Evolutionary conservation across 768 basidiomycete genomes (phyloP), one percentile per base, ranked within the genome.

Genomic region (Dioszegia crocea): DNA sequence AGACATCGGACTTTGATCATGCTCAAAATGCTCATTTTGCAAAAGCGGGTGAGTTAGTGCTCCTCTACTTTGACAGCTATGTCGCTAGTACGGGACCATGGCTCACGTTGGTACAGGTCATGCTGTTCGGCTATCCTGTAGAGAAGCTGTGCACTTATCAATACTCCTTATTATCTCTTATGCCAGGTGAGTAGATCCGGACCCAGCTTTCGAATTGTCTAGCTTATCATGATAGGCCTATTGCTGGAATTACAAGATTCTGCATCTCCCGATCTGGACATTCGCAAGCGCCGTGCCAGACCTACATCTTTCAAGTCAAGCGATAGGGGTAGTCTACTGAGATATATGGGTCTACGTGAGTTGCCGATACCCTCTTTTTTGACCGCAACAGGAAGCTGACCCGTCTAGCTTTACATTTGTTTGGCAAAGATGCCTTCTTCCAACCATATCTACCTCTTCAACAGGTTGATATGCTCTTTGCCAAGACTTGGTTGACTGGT

Each of bases 361-460:
- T 54, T 6, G n/a, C n/a, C n/a, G n/a, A 8, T 16, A 4, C 26
- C 39, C 21, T 45, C 39, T 2, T 50, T 17, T 24, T 29, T 30
- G n/a, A 16, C 16, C 39, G 36, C 16, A 12, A 14, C 26, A 40
- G 31, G 44, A 16, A 46, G 45, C 45, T 46, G 11, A 46, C 41
- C 41, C 11, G 26, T 26, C 5, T 40, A 71, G 73, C 70, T 11
- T 50, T 72, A 4, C 64, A 64, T 41, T 36, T 61, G 21, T 51
- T 56, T 29, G 51, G 64, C 44, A 64, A 91, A 86, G 89, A 91
- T 65, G 83, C 91, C 3, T 93, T 98, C 79, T 99, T 99, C 79
- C 96, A 99, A 75, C 96, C 96, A 1, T 99, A 98, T 74, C 80
- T 98, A 12, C 94, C 96, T 0, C 77, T 99, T 1, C 96, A 99